Evolutionary conservation across 257 asterid genomes (phyloP).

Genomic region (Mitragyna speciosa): DNA sequence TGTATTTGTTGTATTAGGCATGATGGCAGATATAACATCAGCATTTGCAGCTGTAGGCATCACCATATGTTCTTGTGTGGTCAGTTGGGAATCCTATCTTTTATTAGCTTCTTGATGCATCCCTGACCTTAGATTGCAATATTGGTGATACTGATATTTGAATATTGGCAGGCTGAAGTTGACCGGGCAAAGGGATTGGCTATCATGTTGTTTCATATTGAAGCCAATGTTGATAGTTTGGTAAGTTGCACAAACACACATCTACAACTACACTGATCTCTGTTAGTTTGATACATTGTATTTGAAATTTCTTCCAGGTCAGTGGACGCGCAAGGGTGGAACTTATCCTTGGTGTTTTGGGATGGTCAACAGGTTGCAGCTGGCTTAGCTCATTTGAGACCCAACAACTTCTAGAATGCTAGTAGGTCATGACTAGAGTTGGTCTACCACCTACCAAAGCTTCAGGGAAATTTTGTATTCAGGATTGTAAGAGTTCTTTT

Average conservation of each 20-base stretch:
- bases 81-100: conserved; percentile 39
- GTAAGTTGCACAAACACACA: conserved; percentile 36
- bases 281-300: conserved; percentile 3
- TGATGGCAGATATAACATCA: conserved; percentile 86
- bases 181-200: conserved; percentile 75
- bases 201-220: conserved; percentile 73
- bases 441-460: conserved; percentile 37
- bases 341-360: conserved; percentile 74
- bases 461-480: conserved; percentile 49
- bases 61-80: conserved; percentile 80
- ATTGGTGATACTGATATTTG: background rate
- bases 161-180: conserved; percentile 66
- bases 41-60: conserved; percentile 74
- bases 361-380: conserved; percentile 96
- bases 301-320: conserved; percentile 39
- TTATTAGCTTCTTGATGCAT: conserved; percentile 7
- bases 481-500: conserved; percentile 22
- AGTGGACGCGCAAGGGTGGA: conserved; percentile 69
- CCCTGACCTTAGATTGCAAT: background rate
- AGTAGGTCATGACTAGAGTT: conserved; percentile 21
- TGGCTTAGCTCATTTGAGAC: conserved; percentile 58
- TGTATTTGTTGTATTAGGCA: conserved; percentile 45
- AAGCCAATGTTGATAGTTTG: conserved; percentile 73
- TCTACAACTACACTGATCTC: background rate
- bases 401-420: conserved; percentile 60